These are phyloP conservation scores for Xylaria intraflava DNA, from an alignment of 495 filamentous ascomycete genomes.

Conservation along the genomic window DNA sequence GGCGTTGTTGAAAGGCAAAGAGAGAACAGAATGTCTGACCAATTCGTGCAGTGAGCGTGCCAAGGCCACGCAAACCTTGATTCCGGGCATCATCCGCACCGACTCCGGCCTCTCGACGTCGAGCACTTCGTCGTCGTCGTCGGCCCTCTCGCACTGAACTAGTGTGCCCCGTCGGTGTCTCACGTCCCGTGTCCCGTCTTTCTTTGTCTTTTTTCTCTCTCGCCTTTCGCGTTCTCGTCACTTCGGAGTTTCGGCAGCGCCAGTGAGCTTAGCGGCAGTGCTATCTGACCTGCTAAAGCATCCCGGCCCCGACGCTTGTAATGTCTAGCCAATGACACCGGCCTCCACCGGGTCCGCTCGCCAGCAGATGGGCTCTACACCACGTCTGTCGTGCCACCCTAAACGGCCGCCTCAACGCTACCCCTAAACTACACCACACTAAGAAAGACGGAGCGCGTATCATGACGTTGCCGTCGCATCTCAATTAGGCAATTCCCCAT, in stretches of 20 bases:
- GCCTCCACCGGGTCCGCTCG: conserved; percentile 4
- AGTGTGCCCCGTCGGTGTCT: not conserved
- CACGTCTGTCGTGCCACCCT: conserved; percentile 1
- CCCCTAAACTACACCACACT: not conserved
- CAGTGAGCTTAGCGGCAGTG: too few relatives aligned
- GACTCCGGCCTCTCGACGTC: conserved; percentile 26
- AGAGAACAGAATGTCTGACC: conserved; percentile 5
- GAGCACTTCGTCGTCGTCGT: conserved; percentile 3
- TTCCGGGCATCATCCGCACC: conserved; percentile 23
- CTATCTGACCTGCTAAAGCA: too few relatives aligned
- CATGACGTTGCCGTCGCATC: not conserved
- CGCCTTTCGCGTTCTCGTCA: too few relatives aligned
- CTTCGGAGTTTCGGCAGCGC: too few relatives aligned
- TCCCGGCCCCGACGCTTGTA: conserved; percentile 3
- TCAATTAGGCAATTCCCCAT: too few relatives aligned
- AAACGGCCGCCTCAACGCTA: not conserved
- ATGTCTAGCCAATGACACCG: conserved; percentile 15
- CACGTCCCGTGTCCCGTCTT: not conserved
- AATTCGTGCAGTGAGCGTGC: conserved; percentile 30
- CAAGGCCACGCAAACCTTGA: conserved; percentile 4
- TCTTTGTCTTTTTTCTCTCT: not conserved
- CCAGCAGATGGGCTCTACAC: not conserved
- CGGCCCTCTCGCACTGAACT: not conserved
- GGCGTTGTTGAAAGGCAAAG: not conserved
- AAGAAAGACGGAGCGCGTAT: not conserved